phyloP scores from a whole-genome alignment of 257 asterid genomes.

The Plectranthus barbatus region DNA sequence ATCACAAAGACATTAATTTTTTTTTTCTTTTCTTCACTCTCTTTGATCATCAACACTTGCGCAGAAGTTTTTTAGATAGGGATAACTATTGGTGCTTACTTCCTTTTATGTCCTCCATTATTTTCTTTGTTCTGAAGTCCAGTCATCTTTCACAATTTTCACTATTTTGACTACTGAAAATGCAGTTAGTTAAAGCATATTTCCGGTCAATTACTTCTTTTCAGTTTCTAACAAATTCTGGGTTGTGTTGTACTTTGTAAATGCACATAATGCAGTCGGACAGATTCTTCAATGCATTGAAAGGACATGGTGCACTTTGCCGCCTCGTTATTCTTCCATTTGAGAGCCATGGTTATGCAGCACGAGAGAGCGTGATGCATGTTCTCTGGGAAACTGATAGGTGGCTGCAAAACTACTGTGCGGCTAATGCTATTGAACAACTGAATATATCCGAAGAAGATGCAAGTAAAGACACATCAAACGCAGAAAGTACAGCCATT shows the following conservation, averaged over 20 bases:
- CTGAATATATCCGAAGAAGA: conserved; percentile 21
- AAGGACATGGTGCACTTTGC: conserved; percentile 93
- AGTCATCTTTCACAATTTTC: neutral
- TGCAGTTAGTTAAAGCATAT: conserved; percentile 5
- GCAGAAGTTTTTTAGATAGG: too few species aligned
- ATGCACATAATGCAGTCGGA: conserved; percentile 55
- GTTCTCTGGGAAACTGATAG: conserved; percentile 98
- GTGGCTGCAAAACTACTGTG: conserved; percentile 81
- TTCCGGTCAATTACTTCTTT: neutral
- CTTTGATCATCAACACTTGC: too few species aligned
- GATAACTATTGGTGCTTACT: too few species aligned
- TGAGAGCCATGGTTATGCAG: conserved; percentile 93
- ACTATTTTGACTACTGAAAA: neutral
- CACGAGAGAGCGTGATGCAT: conserved; percentile 97
- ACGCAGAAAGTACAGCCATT: conserved; percentile 41
- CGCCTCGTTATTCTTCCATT: conserved; percentile 88
- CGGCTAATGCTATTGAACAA: conserved; percentile 27
- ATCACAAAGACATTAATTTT: too few species aligned
- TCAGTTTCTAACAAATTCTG: neutral
- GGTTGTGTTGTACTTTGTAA: neutral
- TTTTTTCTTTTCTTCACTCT: neutral
- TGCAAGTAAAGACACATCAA: conserved; percentile 13
- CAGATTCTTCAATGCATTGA: conserved; percentile 86
- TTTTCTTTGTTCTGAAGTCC: neutral
- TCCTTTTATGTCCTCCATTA: too few species aligned